Evolutionary conservation across 1,139 yeast species (phyloP).

Genomic region (Candida pseudoviswanathii): DNA sequence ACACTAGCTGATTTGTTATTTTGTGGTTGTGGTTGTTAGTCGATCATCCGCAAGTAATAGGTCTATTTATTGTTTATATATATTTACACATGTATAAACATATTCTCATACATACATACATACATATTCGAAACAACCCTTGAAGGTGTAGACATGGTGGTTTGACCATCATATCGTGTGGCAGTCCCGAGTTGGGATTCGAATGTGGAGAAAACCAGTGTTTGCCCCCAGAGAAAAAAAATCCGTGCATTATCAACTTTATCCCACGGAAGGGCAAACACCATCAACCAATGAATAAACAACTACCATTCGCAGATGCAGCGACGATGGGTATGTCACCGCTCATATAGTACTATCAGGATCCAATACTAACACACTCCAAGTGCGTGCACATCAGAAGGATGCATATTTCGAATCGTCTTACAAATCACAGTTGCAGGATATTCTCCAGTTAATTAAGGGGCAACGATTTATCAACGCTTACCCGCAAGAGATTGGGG

Average conservation of each 20-base stretch:
- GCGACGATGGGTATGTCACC: conserved; percentile 48
- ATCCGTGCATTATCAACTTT: background rate
- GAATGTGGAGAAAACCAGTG: conserved; percentile 5
- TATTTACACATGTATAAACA: background rate
- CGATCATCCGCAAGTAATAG: background rate
- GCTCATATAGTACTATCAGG: background rate
- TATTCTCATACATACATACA: background rate
- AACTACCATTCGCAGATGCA: conserved; percentile 50
- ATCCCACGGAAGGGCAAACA: background rate
- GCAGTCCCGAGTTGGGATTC: background rate
- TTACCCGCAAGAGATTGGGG: conserved; percentile 63
- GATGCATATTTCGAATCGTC: conserved; percentile 71
- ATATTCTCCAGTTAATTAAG: conserved; percentile 54
- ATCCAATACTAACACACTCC: conserved; percentile 6
- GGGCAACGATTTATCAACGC: conserved; percentile 73
- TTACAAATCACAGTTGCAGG: conserved; percentile 56
- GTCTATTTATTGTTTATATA: background rate
- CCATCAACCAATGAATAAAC: conserved; percentile 12
- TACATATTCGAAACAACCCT: background rate
- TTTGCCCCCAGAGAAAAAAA: background rate
- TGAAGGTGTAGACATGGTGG: too few relatives aligned
- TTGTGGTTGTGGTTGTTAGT: too few relatives aligned
- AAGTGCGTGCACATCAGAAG: conserved; percentile 83
- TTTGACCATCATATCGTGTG: too few relatives aligned
- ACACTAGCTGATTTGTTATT: conserved; percentile 1